These are phyloP conservation scores for Cytospora chrysosperma DNA, from an alignment of 2,329 filamentous ascomycete genomes.

Conservation along the genomic window DNA sequence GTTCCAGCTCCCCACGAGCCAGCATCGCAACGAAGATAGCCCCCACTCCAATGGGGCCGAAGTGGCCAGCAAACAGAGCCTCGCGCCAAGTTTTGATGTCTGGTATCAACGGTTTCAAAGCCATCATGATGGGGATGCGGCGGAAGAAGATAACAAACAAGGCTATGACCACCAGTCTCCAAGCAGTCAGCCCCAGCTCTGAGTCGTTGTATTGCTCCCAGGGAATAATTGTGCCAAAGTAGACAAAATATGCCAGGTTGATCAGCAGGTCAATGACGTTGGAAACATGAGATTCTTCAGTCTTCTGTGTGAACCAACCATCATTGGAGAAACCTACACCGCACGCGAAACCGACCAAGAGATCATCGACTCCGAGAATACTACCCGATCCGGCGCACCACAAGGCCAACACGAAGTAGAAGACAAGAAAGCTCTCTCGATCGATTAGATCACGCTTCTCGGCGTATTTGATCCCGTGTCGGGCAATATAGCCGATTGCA, in stretches of 20 bases:
- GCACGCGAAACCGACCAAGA: constrained; percentile 90
- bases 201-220: constrained; percentile 87
- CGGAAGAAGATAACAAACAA: constrained; percentile 93
- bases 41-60: constrained; percentile 94
- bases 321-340: constrained; percentile 99
- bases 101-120: constrained; percentile 87
- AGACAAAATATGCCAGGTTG: constrained; percentile 98
- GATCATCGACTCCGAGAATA: constrained; percentile 86
- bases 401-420: constrained; percentile 94
- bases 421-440: constrained; percentile 94
- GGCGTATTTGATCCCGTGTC: constrained; percentile 85
- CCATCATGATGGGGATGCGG: constrained; percentile 91
- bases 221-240: constrained; percentile 93
- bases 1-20: constrained; percentile 87
- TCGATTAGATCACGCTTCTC: constrained; percentile 87
- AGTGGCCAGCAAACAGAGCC: constrained; percentile 93
- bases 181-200: constrained; percentile 73
- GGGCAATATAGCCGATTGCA: constrained; percentile 80
- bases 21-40: constrained; percentile 95
- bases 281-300: constrained; percentile 96
- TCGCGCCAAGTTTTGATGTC: constrained; percentile 99
- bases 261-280: constrained; percentile 98
- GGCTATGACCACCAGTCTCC: constrained; percentile 92
- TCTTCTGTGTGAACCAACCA: constrained; percentile 98
- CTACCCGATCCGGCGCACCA: constrained; percentile 95